Conservation (phyloP, 208 protist species). For the Ichthyophonus hoferi region DNA sequence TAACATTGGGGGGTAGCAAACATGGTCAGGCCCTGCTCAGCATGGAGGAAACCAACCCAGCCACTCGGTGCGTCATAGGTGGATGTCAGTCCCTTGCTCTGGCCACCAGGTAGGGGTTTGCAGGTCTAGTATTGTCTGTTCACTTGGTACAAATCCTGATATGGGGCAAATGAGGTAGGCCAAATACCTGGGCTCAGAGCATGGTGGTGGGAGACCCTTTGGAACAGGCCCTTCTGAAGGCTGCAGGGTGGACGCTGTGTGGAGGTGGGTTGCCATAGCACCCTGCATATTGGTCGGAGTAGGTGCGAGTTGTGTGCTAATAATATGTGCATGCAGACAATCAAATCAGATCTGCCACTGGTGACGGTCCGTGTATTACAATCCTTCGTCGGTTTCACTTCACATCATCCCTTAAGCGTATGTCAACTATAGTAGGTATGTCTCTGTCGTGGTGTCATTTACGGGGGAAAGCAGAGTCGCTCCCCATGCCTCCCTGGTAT, state of each 20-base stretch:
- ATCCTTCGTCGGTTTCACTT: slow-evolving; percentile 78
- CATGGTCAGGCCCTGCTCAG: not conserved
- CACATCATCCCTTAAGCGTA: slow-evolving; percentile 73
- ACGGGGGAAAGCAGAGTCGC: too few species aligned
- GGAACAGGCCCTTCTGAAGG: slow-evolving; percentile 82
- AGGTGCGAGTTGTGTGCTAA: too few species aligned
- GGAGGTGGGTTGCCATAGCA: not conserved
- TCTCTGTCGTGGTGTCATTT: too few species aligned
- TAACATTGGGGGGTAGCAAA: not conserved
- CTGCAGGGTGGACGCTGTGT: slow-evolving; percentile 23
- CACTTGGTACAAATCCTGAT: too few species aligned
- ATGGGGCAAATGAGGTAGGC: too few species aligned
- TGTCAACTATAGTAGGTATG: not conserved
- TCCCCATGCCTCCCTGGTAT: too few species aligned
- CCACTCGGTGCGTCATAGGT: slow-evolving; percentile 40
- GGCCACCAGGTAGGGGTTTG: too few species aligned
- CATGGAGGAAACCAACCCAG: not conserved
- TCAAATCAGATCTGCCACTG: too few species aligned
- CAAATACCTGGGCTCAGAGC: too few species aligned
- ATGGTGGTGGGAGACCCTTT: slow-evolving; percentile 91
- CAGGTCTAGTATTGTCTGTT: too few species aligned
- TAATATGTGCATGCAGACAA: too few species aligned
- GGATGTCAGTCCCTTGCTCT: slow-evolving; percentile 76
- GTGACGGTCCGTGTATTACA: too few species aligned
- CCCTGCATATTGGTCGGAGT: not conserved